phyloP scores from a whole-genome alignment of 2,329 filamentous ascomycete species.

The Dactylonectria estremocensis region DNA sequence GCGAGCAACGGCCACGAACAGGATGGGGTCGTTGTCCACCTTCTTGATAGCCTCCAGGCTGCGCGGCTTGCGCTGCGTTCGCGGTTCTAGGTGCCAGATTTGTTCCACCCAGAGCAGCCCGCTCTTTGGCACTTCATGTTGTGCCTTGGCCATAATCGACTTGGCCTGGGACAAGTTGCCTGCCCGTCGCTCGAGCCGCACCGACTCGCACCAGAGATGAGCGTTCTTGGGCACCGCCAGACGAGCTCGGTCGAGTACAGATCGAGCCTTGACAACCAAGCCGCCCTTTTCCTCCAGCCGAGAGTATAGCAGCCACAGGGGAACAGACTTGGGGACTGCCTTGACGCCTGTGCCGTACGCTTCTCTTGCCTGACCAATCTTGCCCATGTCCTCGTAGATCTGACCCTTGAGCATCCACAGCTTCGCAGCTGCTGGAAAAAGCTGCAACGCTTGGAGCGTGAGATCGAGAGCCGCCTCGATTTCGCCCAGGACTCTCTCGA shows the following conservation, averaged over 20 bases:
- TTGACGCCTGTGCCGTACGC: slow-evolving; percentile 91
- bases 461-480: slow-evolving; percentile 87
- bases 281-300: slow-evolving; percentile 90
- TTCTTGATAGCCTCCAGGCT: slow-evolving; percentile 97
- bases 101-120: slow-evolving; percentile 94
- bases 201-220: slow-evolving; percentile 92
- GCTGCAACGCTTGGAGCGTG: slow-evolving; percentile 86
- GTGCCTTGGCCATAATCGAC: slow-evolving; percentile 91
- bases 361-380: slow-evolving; percentile 87
- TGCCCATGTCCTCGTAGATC: slow-evolving; percentile 89
- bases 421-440: slow-evolving; percentile 89
- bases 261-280: slow-evolving; percentile 90
- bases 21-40: slow-evolving; percentile 89
- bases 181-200: slow-evolving; percentile 90
- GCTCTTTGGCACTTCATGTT: slow-evolving; percentile 91
- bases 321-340: slow-evolving; percentile 85
- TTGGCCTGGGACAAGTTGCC: slow-evolving; percentile 89
- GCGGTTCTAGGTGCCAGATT: slow-evolving; percentile 93
- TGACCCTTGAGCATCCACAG: slow-evolving; percentile 99
- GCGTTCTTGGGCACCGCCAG: slow-evolving; percentile 89
- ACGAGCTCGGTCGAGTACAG: slow-evolving; percentile 91
- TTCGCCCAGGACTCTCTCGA: slow-evolving; percentile 88
- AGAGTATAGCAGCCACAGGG: slow-evolving; percentile 91
- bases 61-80: slow-evolving; percentile 92
- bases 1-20: slow-evolving; percentile 92